A percentile compares a stretch with the other conserved stretches of the same genome.
phyloP scores from a whole-genome alignment of 305 asterid species.

The Solanum hybrid region DNA sequence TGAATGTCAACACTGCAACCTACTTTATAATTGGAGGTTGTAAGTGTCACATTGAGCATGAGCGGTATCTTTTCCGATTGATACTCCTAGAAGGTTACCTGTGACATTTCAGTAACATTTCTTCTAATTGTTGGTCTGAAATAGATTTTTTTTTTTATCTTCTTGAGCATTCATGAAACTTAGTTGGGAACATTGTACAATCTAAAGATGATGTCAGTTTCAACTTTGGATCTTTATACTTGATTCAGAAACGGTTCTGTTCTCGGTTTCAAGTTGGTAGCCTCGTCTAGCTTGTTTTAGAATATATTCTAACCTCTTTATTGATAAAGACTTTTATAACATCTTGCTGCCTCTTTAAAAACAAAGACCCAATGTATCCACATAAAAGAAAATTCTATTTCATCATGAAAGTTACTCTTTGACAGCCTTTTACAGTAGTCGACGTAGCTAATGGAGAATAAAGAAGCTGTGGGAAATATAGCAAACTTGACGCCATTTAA shows the following conservation, averaged over 20 bases:
- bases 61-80: neutral
- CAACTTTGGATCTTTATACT: neutral
- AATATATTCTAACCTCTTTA: neutral
- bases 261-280: neutral
- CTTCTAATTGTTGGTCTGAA: neutral
- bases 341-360: neutral
- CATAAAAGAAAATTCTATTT: neutral
- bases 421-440: neutral
- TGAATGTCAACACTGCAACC: neutral
- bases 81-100: neutral
- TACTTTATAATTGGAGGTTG: neutral
- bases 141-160: neutral
- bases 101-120: neutral
- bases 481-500: neutral
- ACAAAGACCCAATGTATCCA: neutral
- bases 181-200: neutral
- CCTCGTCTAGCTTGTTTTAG: neutral
- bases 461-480: neutral
- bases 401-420: neutral
- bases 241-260: neutral
- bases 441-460: neutral
- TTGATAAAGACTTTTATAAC: neutral
- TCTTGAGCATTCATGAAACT: neutral
- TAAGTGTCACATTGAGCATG: neutral
- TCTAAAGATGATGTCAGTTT: neutral